These are phyloP conservation scores for Puccinia brachypodii DNA, from an alignment of 1,284 basidiomycete genomes.

Conservation along the genomic window DNA sequence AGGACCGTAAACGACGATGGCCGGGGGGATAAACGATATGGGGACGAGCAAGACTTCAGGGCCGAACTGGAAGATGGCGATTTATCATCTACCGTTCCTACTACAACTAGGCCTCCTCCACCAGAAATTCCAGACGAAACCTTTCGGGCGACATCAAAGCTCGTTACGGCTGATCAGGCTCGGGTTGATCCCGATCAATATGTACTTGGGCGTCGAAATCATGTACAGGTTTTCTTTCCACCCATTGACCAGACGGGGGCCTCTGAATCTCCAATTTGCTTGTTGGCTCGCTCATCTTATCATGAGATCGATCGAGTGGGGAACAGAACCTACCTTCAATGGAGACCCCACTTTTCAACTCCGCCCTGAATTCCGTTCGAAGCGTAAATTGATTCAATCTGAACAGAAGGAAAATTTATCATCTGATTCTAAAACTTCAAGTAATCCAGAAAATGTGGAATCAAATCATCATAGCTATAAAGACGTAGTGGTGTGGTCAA, in stretches of 20 bases:
- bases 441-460: not conserved
- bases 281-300: conserved; percentile 35
- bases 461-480: not conserved
- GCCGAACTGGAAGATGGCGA: not conserved
- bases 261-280: conserved; percentile 16
- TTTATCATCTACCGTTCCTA: conserved; percentile 13
- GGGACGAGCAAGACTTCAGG: not conserved
- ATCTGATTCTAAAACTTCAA: not conserved
- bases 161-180: not conserved
- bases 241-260: conserved; percentile 20
- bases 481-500: conserved; percentile 11
- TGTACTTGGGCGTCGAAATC: conserved; percentile 17
- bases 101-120: conserved; percentile 1
- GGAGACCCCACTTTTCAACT: conserved; percentile 21
- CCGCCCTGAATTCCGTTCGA: not conserved
- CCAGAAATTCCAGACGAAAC: conserved; percentile 10
- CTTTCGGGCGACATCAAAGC: not conserved
- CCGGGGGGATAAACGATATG: not conserved
- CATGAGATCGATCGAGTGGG: conserved; percentile 38
- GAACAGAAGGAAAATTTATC: too few species aligned
- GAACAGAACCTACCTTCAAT: not conserved
- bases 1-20: not conserved
- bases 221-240: conserved; percentile 13
- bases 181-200: conserved; percentile 10
- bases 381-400: not conserved